Evolutionary conservation across 768 basidiomycete genomes (phyloP).

Genomic region (Multifurca ochricompacta): DNA sequence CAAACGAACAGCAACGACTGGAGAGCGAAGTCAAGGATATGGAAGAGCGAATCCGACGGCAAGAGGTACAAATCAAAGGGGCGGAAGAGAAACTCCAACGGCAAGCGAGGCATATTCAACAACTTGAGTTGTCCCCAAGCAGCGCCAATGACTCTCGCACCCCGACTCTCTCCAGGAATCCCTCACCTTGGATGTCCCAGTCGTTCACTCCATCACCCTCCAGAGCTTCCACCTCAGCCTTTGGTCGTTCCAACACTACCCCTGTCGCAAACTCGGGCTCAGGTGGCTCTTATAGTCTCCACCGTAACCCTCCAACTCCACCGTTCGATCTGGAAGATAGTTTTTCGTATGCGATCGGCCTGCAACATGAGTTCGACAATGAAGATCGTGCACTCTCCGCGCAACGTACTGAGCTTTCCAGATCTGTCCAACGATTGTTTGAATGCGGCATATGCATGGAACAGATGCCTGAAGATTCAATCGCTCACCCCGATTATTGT

Average conservation of each 20-base stretch:
- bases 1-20: slow-evolving; percentile 21
- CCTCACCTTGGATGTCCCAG: neutral
- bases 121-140: neutral
- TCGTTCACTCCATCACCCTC: neutral
- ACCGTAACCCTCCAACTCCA: neutral
- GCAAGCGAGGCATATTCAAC: slow-evolving; percentile 1
- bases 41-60: slow-evolving; percentile 5
- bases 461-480: slow-evolving; percentile 33
- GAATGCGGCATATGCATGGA: slow-evolving; percentile 54
- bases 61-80: slow-evolving; percentile 17
- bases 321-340: slow-evolving; percentile 20
- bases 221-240: neutral
- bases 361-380: slow-evolving; percentile 34
- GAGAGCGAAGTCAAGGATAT: slow-evolving; percentile 13
- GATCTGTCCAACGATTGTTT: slow-evolving; percentile 31
- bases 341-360: slow-evolving; percentile 24
- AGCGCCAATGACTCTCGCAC: neutral
- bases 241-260: neutral
- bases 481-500: slow-evolving; percentile 39
- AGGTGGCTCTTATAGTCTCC: neutral
- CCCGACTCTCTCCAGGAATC: neutral
- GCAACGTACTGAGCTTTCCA: slow-evolving; percentile 29
- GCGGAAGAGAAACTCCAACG: neutral
- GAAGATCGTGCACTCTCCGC: slow-evolving; percentile 34
- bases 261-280: neutral